Evolutionary conservation across 2,329 filamentous ascomycete genomes (phyloP).

Genomic region (Fusarium irregulare): DNA sequence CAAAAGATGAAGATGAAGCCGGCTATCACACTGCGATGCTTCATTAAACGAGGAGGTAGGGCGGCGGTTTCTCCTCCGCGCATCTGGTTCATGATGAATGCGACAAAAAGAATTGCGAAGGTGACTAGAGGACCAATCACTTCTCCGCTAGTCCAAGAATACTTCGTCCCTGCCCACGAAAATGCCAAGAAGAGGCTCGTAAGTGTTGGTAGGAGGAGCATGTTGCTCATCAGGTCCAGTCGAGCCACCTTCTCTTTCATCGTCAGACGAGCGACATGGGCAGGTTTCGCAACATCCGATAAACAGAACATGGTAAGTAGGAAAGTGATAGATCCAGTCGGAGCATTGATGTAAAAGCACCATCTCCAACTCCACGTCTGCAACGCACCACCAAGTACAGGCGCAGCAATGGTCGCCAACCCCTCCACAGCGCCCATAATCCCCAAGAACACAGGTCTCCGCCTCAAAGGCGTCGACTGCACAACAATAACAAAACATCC

Average conservation of each 20-base stretch:
- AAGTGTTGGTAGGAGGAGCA: slow-evolving; percentile 48
- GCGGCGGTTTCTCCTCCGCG: slow-evolving; percentile 47
- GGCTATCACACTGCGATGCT: slow-evolving; percentile 52
- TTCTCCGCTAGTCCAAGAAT: slow-evolving; percentile 40
- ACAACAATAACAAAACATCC: slow-evolving; percentile 45
- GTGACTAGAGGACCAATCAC: slow-evolving; percentile 46
- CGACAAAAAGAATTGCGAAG: background rate
- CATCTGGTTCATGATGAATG: background rate
- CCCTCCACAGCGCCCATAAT: slow-evolving; percentile 31
- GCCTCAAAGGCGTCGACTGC: background rate
- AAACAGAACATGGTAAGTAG: slow-evolving; percentile 16
- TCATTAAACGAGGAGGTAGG: slow-evolving; percentile 56
- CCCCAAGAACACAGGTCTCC: slow-evolving; percentile 10
- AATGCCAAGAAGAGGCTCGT: slow-evolving; percentile 60
- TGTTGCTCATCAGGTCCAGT: slow-evolving; percentile 40
- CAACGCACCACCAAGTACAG: slow-evolving; percentile 45
- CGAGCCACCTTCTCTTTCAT: background rate
- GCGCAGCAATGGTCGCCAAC: slow-evolving; percentile 34
- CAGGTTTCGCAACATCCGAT: background rate
- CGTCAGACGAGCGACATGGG: rapidly evolving
- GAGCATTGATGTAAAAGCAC: slow-evolving; percentile 51
- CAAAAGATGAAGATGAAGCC: slow-evolving; percentile 51
- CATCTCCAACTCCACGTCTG: slow-evolving; percentile 50
- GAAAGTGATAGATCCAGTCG: slow-evolving; percentile 29
- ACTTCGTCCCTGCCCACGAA: slow-evolving; percentile 57